phyloP scores from a whole-genome alignment of 1,284 basidiomycete genomes.

The Cutaneotrichosporon cyanovorans region DNA sequence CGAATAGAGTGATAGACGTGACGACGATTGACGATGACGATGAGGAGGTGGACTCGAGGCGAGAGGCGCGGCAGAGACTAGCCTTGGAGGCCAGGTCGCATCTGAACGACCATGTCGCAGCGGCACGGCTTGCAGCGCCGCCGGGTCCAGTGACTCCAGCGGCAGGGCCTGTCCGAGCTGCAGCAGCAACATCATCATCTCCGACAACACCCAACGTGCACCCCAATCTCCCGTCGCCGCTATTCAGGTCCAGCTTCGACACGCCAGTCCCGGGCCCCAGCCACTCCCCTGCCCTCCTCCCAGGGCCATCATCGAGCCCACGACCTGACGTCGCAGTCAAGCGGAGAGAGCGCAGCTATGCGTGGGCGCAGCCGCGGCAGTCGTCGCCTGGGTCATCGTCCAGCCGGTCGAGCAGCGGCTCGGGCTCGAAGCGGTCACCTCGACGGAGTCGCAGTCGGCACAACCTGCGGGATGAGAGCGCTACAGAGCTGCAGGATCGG shows the following conservation, averaged over 20 bases:
- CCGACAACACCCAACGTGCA: not conserved
- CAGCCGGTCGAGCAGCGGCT: not conserved
- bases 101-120: slow-evolving; percentile 12
- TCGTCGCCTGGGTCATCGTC: not conserved
- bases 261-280: too few relatives aligned
- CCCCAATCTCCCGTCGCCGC: not conserved
- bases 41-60: not conserved
- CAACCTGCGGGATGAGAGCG: too few relatives aligned
- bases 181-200: not conserved
- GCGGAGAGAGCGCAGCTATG: not conserved
- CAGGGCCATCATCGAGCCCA: not conserved
- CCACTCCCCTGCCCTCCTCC: too few relatives aligned
- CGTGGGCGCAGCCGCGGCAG: not conserved
- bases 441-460: too few relatives aligned
- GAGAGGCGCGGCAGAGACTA: not conserved
- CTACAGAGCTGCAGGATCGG: too few relatives aligned
- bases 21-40: slow-evolving; percentile 1
- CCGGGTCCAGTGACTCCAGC: too few relatives aligned
- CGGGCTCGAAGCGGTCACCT: too few relatives aligned
- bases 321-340: not conserved
- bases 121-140: not conserved
- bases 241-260: slow-evolving; percentile 2
- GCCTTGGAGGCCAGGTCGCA: not conserved
- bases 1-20: too few relatives aligned
- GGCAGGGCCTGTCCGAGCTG: not conserved